Evolutionary conservation across 805 yeast genomes (phyloP), one percentile per base, ranked within the genome.

Genomic region (Babjeviella inositovora): DNA sequence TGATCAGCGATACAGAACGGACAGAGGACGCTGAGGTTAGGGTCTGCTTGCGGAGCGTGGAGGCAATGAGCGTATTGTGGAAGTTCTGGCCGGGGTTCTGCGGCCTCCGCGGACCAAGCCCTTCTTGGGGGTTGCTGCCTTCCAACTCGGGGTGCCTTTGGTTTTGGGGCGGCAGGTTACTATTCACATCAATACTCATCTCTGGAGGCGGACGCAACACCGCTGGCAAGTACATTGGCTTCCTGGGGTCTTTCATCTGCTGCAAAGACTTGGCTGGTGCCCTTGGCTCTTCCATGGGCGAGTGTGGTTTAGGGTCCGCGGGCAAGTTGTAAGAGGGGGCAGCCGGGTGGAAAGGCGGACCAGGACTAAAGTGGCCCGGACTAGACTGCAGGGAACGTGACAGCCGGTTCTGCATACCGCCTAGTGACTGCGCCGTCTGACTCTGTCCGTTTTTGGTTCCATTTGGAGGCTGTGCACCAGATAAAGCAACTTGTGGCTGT

Each of bases 151-250:
- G 1, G 43, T 39, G 31, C 16, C 13, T 6, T 37, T 27, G 7
- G 42, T 26, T 19, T 10, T 19, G 20, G 16, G 24, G 35, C 9
- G 34, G 33, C 11, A 32, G 23, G n/a, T 34, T 42, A 29, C 27
- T 42, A 37, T 28, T 46, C 40, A 35, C 40, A 42, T 11, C 23
- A 12, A 8, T 17, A 5, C 7, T 24, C 13, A 19, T 27, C 30
- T 16, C 14, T 13, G 6, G 18, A 15, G 14, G 15, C 18, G 28
- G 57, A 33, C 80, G 62, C 24, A 85, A 54, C 7, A 85, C 97
- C 0, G 95, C 95, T 0, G 97, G 97, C 0, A 77, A 59, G 38
- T 82, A 85, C 53, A 85, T 53, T 7, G 96, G 95, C 38, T 80
- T 75, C 43, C 82, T 67, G 32, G 82, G 85, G 22, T 74, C 75